These are phyloP conservation scores for Tinospora cordifolia DNA, from an alignment of 164 flowering plant species.

Conservation along the genomic window DNA sequence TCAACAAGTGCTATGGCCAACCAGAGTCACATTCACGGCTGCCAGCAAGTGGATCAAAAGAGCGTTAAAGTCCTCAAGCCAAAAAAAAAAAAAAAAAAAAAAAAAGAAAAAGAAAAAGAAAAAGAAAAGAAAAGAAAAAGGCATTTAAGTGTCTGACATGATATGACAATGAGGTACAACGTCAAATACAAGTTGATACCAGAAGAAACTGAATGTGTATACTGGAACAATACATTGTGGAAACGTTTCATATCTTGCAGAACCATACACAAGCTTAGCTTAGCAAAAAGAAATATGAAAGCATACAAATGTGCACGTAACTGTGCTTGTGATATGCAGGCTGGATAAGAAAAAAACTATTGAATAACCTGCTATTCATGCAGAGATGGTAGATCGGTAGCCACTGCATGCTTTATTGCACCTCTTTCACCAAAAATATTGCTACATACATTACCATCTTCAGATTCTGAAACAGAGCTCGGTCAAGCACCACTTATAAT, in stretches of 20 bases:
- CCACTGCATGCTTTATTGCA: slow-evolving; percentile 8
- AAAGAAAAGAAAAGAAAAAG: too few relatives aligned
- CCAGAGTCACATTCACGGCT: too few relatives aligned
- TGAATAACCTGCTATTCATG: slow-evolving; percentile 9
- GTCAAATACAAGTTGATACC: neutral
- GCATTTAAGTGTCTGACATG: neutral
- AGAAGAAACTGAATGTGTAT: neutral
- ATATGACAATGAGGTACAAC: neutral
- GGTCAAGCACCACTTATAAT: slow-evolving; percentile 8
- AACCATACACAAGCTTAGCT: slow-evolving; percentile 22
- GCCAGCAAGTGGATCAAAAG: too few relatives aligned
- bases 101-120: too few relatives aligned
- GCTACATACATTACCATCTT: slow-evolving; percentile 19
- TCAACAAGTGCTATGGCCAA: too few relatives aligned
- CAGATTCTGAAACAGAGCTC: slow-evolving; percentile 12
- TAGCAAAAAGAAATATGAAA: slow-evolving; percentile 6
- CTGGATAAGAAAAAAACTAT: slow-evolving; percentile 11
- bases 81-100: too few relatives aligned
- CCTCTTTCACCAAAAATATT: slow-evolving; percentile 16
- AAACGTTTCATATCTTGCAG: slow-evolving; percentile 8
- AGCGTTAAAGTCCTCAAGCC: too few relatives aligned
- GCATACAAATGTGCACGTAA: slow-evolving; percentile 14
- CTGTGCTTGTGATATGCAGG: slow-evolving; percentile 10
- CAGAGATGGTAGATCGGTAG: slow-evolving; percentile 8
- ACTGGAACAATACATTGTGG: slow-evolving; percentile 3